A percentile compares a stretch with the other conserved stretches of the same genome.
These are phyloP conservation scores for Phytophthora sp. DNA, from an alignment of 352 stramenopile species.

Conservation along the genomic window DNA sequence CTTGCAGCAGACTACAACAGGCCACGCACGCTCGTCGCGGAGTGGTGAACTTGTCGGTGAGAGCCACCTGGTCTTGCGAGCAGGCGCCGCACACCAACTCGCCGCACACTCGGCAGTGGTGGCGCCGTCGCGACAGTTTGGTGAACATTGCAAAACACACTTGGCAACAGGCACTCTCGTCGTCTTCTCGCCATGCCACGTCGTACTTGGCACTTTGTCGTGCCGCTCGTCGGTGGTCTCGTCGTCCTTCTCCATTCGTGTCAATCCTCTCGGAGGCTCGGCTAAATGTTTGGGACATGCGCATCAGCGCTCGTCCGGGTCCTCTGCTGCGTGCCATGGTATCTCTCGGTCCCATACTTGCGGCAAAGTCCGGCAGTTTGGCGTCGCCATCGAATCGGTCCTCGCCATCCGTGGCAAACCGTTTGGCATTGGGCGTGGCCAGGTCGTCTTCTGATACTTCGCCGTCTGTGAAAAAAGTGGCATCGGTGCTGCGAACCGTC, in stretches of 20 bases:
- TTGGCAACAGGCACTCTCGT: conserved; percentile 65
- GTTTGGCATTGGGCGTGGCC: conserved; percentile 2
- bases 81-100: conserved; percentile 80
- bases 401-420: background rate
- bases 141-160: conserved; percentile 78
- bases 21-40: conserved; percentile 67
- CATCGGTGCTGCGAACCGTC: conserved; percentile 9
- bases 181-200: conserved; percentile 69
- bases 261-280: conserved; percentile 41
- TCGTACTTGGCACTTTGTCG: conserved; percentile 70
- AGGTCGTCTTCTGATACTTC: conserved; percentile 40
- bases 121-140: conserved; percentile 70
- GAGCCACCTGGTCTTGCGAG: conserved; percentile 63
- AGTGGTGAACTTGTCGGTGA: conserved; percentile 55
- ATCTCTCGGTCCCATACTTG: conserved; percentile 31
- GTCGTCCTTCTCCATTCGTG: background rate
- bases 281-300: conserved; percentile 36
- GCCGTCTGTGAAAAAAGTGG: conserved; percentile 25
- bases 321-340: conserved; percentile 19
- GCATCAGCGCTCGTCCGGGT: conserved; percentile 8
- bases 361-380: conserved; percentile 28
- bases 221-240: conserved; percentile 14
- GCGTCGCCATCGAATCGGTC: conserved; percentile 25
- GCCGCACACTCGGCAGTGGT: conserved; percentile 84
- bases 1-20: conserved; percentile 64